Percentiles rank a stretch among this genome's conserved stretches.
Conservation (phyloP, 2,329 filamentous ascomycete genomes). For the Aureobasidium leucospermi region DNA sequence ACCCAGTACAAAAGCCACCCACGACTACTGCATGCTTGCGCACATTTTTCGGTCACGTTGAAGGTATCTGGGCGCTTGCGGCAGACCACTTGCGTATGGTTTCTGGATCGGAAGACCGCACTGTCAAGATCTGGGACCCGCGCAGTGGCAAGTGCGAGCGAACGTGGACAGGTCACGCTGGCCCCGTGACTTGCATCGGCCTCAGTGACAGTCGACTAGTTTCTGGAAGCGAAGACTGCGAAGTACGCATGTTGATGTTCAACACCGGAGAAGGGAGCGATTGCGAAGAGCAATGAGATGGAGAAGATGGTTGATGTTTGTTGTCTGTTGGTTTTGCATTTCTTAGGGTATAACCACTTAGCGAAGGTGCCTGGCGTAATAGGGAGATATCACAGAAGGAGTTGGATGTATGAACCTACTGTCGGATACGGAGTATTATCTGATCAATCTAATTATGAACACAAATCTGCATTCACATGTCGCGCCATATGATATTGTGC, state of each 20-base stretch:
- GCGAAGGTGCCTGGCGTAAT: slow-evolving; percentile 13
- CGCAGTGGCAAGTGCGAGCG: slow-evolving; percentile 84
- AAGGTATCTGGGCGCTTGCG: slow-evolving; percentile 89
- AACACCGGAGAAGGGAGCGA: slow-evolving; percentile 4
- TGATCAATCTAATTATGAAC: no score
- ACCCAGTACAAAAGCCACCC: slow-evolving; percentile 26
- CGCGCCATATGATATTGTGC: not conserved
- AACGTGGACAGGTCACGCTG: slow-evolving; percentile 84
- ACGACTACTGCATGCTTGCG: slow-evolving; percentile 69
- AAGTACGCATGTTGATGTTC: slow-evolving; percentile 59
- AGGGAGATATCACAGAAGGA: not conserved
- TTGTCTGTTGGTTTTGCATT: not conserved
- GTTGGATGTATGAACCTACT: not conserved
- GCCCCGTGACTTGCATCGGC: slow-evolving; percentile 87
- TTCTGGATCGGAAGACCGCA: slow-evolving; percentile 83
- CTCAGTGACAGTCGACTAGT: slow-evolving; percentile 84
- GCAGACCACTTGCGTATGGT: slow-evolving; percentile 85
- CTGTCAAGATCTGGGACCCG: slow-evolving; percentile 95
- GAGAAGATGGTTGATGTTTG: not conserved
- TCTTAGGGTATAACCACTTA: not conserved
- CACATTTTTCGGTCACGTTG: slow-evolving; percentile 93
- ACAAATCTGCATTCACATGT: no score
- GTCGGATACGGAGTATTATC: no score
- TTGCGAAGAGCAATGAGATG: not conserved
- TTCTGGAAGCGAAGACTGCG: slow-evolving; percentile 87